Evolutionary conservation across 176 grass and related monocot species (phyloP).

Genomic region (Alopecurus myosuroides): DNA sequence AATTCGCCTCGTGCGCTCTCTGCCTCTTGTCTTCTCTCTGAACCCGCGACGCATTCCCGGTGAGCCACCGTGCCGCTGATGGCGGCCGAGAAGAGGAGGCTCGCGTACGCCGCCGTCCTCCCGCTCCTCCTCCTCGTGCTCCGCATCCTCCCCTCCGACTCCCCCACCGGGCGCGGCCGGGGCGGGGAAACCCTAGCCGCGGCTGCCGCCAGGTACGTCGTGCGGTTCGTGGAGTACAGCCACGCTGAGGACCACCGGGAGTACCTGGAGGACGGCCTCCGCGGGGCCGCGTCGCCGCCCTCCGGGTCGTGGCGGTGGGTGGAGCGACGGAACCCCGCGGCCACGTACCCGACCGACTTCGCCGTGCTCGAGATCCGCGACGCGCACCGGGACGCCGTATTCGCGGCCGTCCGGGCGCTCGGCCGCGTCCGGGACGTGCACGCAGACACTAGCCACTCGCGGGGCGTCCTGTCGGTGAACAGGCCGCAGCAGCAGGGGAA

Average conservation of each 20-base stretch:
- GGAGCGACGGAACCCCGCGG: constrained; percentile 70
- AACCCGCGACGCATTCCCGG: not conserved
- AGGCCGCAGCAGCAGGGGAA: constrained; percentile 39
- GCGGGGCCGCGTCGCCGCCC: not conserved
- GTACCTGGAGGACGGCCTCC: constrained; percentile 54
- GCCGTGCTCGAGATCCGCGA: constrained; percentile 66
- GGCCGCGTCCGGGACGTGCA: constrained; percentile 69
- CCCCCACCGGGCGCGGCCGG: not conserved
- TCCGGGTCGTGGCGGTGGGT: constrained; percentile 70
- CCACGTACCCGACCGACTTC: constrained; percentile 81
- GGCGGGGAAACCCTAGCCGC: constrained; percentile 8
- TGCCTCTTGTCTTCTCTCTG: too few relatives aligned
- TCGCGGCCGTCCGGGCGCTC: constrained; percentile 41
- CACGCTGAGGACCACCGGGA: constrained; percentile 48
- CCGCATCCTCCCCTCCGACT: constrained; percentile 2
- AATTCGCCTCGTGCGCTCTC: not conserved
- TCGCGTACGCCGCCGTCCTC: constrained; percentile 27
- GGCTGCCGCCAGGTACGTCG: constrained; percentile 48
- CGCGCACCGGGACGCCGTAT: constrained; percentile 28
- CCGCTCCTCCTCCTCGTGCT: constrained; percentile 39
- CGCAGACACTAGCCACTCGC: constrained; percentile 55
- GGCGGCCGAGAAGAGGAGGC: constrained; percentile 20
- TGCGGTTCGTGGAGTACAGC: constrained; percentile 74
- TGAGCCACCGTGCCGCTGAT: constrained; percentile 7
- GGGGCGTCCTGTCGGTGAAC: constrained; percentile 52